Base-by-base conservation (phyloP, 306 rosid species). In the Inga leiocalycina region DNA sequence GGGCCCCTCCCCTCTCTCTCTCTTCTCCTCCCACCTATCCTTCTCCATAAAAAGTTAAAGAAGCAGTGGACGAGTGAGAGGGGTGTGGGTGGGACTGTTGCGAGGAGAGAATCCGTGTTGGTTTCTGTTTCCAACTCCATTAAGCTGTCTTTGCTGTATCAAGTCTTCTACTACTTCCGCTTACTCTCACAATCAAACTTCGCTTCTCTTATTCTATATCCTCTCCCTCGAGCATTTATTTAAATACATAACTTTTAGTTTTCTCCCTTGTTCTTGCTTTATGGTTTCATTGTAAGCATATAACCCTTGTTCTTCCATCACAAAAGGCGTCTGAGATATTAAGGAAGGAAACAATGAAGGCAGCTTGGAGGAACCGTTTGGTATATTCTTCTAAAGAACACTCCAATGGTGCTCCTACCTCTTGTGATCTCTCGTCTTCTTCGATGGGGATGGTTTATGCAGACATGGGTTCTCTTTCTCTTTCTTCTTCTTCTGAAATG, bases 381-480 rank as follows among this genome's bases (percentile, higher is more conserved):
- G 32, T 82, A 51, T 69, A 86, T 84, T 77, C 82, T 7, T 59
- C 85, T 74, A 71, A 74, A 67, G 73, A 81, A 43, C 78, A 80
- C 87, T 87, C 85, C 79, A 85, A 87, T 3, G 20, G 2, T 70
- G 85, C 77, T 64, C 86, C 64, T 61, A 43, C 75, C 20, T 71
- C 56, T 16, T 46, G 66, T 64, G 79, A 61, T 84, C 72, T 84
- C 34, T 75, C 92, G 68, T 45, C 80, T 16, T 51, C 84, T 68
- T 83, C 93, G 8, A 85, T 89, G 92, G 92, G 93, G 56, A 84
- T 84, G 91, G 88, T 92, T 27, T 86, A 91, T 82, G 90, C 89
- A 16, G 93, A 91, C 77, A 88, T 89, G 93, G 90, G 85, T 9
- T 86, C 95, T 52, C 92, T 95, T 34, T 88, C 95, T 66, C 94